Evolutionary conservation across 2,329 filamentous ascomycete genomes (phyloP).

Genomic region (Aspergillus sp.): DNA sequence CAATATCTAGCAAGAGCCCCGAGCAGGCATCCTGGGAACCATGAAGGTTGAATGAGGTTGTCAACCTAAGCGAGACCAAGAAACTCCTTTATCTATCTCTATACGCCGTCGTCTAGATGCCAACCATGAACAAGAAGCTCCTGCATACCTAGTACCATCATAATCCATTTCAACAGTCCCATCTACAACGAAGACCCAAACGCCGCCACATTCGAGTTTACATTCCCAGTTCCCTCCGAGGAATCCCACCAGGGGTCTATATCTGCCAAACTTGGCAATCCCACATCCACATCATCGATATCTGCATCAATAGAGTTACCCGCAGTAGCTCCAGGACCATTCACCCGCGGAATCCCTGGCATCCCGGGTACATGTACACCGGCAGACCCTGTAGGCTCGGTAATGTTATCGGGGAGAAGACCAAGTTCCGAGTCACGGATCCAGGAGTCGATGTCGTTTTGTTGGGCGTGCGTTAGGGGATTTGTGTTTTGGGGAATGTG

Average conservation of each 20-base stretch:
- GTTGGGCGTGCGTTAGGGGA: slow-evolving; percentile 20
- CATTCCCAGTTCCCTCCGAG: slow-evolving; percentile 23
- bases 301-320: slow-evolving; percentile 14
- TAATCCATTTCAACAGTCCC: not conserved
- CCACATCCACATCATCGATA: slow-evolving; percentile 12
- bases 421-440: slow-evolving; percentile 33
- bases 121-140: too few relatives aligned
- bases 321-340: slow-evolving; percentile 5
- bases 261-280: slow-evolving; percentile 29
- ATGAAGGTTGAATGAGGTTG: too few relatives aligned
- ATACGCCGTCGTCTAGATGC: too few relatives aligned
- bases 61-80: too few relatives aligned
- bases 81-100: too few relatives aligned
- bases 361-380: slow-evolving; percentile 12
- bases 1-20: too few relatives aligned
- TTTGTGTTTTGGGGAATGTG: slow-evolving; percentile 7
- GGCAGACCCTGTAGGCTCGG: slow-evolving; percentile 6
- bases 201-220: slow-evolving; percentile 3
- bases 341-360: not conserved
- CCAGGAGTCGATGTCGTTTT: slow-evolving; percentile 34
- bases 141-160: not conserved
- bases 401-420: slow-evolving; percentile 29
- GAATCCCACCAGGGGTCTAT: slow-evolving; percentile 41
- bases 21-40: too few relatives aligned
- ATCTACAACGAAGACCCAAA: slow-evolving; percentile 27